These are phyloP conservation scores for Macrophomina tecta DNA, from an alignment of 2,329 filamentous ascomycete species.

Conservation along the genomic window DNA sequence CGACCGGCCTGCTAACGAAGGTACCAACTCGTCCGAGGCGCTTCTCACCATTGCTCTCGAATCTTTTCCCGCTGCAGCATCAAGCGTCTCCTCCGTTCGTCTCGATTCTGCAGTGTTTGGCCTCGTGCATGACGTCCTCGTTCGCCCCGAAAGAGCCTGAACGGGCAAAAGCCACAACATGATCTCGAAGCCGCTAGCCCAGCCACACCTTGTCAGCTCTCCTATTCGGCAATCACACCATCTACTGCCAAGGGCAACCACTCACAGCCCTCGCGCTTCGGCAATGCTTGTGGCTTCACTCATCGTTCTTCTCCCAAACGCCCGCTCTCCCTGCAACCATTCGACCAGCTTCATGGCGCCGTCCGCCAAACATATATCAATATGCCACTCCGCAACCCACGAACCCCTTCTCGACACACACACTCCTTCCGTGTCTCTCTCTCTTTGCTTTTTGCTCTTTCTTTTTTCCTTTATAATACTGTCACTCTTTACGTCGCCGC, in stretches of 20 bases:
- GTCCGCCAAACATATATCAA: neutral
- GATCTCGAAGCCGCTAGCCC: neutral
- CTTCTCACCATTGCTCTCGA: too few species aligned
- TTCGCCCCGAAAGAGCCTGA: too few species aligned
- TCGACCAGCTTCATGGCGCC: neutral
- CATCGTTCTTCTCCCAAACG: neutral
- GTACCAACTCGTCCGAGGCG: neutral
- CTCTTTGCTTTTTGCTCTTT: neutral
- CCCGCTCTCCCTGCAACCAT: neutral
- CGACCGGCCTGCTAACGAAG: neutral
- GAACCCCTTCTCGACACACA: neutral
- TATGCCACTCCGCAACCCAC: neutral
- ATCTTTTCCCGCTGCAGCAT: too few species aligned
- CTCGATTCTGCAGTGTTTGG: too few species aligned
- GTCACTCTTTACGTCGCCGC: neutral
- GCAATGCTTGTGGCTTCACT: slow-evolving; percentile 6
- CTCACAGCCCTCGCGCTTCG: neutral
- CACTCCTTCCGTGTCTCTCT: neutral
- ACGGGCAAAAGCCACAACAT: neutral
- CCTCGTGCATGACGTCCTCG: too few species aligned
- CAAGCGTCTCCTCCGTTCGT: too few species aligned
- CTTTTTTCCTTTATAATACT: neutral
- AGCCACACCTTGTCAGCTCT: neutral
- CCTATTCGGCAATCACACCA: neutral
- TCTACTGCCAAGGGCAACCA: neutral